Base-by-base conservation (phyloP, 495 filamentous ascomycete genomes). In the Penicillium canariense region DNA sequence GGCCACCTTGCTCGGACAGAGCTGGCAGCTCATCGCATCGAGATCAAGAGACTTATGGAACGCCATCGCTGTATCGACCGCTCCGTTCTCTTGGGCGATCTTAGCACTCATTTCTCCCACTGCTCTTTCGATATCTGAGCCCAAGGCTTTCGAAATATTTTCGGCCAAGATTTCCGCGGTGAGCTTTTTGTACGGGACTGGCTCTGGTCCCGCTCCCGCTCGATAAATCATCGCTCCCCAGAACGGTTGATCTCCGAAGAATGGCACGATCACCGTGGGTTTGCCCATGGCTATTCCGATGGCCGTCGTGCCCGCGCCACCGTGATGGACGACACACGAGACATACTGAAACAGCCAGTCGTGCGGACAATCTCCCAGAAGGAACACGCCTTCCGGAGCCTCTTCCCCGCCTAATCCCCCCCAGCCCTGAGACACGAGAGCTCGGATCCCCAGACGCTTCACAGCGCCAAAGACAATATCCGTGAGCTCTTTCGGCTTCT, bases 211-310 rank as follows among this genome's bases (percentile, higher is more conserved):
- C 1, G 84, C 84, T 6, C 85, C 84, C 10, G 83, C 79, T 51
- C 68, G 47, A 0, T 50, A 56, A 14, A 91, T 77, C 82, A 89
- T 90, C 1, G 72, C 61, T 2, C 87, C 89, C 89, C 89, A 93
- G 65, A 92, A 93, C 20, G 81, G 76, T 66, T 93, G 89, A 57
- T 86, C 83, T 23, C 83, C 83, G 59, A 85, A 85, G 63, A 86
- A 85, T 2, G 83, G 83, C 1, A 86, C 75, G 2, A 86, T 76
- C 7, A 71, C 69, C 0, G 83, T 84, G 9, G 83, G 83, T 12
- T 70, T 58, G 5, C 80, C 82, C 40, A 71, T 71, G 0, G 68
- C 67, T 11, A 84, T 74, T 9, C 81, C 82, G 12, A 74, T 75
- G n/a, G 82, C 82, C 3, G 82, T 85, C 0, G 82, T 85, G 11